Base-by-base conservation (phyloP, 108 stramenopile species). In the Nannochloropsis salina region DNA sequence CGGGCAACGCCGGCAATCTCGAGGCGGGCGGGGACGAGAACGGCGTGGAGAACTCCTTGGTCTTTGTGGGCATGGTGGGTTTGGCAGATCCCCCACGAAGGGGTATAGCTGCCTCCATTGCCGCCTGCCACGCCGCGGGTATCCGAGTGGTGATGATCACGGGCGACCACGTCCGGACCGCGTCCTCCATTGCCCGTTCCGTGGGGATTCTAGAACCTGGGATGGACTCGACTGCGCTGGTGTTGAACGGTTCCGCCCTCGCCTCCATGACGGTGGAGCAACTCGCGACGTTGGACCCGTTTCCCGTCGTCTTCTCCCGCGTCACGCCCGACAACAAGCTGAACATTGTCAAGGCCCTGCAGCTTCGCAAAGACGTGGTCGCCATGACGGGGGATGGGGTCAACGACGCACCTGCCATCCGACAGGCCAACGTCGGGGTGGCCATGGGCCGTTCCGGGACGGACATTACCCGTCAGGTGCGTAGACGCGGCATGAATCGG, bases 321-420 rank as follows among this genome's bases (percentile, higher is more conserved):
- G 94, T 94, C n/a, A 92, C 93, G n/a, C 94, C 94, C 42, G 84
- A 92, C 61, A 92, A 93, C 92, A 94, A 93, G 91, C 90, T 93
- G 80, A 86, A 84, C 9, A 93, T 92, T 81, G 84, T 92, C 45
- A 44, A 85, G 84, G 82, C 90, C 22, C 51, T 92, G 85, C 86
- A 90, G 86, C 42, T 44, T 10, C 88, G 85, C 42, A 88, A 86
- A 20, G 9, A 83, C 40, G 83, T 90, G 21, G 47, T 31, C 21
- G 88, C 86, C 44, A 89, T 90, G 88, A 90, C 90, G 20, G 90
- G 90, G 43, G 90, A 90, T 43, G 90, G 90, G 42, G 88, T 89
- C 40, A 85, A 86, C 41, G 86, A 86, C 41, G 43, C 31, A 18
- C 86, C 86, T 5, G 86, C 86, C 40, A n/a, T 85, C 18, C 45